Evolutionary conservation across 83 land plant genomes (phyloP).

Genomic region (Larix sibirica): DNA sequence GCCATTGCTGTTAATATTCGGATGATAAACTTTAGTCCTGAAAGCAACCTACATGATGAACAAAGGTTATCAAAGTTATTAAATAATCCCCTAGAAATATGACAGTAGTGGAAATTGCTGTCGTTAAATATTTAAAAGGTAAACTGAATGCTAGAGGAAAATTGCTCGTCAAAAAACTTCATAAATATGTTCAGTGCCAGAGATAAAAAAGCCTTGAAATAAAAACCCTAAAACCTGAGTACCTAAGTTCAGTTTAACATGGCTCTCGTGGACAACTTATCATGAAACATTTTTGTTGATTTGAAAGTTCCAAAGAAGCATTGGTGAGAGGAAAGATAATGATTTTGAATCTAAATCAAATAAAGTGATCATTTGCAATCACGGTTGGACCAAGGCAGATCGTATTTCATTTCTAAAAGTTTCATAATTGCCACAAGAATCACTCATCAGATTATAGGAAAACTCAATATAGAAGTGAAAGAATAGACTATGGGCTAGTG

Average conservation of each 20-base stretch:
- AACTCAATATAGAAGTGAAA: background rate
- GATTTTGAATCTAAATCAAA: background rate
- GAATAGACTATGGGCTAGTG: background rate
- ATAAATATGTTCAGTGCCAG: background rate
- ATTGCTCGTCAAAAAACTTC: background rate
- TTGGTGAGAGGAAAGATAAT: background rate
- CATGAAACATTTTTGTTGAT: background rate
- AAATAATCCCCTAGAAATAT: background rate
- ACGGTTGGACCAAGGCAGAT: background rate
- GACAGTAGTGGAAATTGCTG: background rate
- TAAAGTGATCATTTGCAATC: background rate
- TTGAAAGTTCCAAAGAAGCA: background rate
- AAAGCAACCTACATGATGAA: slow-evolving; percentile 25
- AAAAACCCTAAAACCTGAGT: background rate
- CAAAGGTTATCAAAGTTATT: background rate
- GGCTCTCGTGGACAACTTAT: background rate
- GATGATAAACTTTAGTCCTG: slow-evolving; percentile 35
- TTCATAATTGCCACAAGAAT: background rate
- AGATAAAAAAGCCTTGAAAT: background rate
- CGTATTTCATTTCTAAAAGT: background rate
- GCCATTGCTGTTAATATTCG: slow-evolving; percentile 42
- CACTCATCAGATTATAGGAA: background rate
- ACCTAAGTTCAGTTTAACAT: background rate
- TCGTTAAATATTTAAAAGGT: background rate
- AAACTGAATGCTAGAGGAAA: background rate